Evolutionary conservation across 257 asterid genomes (phyloP), one percentile per base, ranked within the genome.

Genomic region (Nicotiana tomentosiformis): DNA sequence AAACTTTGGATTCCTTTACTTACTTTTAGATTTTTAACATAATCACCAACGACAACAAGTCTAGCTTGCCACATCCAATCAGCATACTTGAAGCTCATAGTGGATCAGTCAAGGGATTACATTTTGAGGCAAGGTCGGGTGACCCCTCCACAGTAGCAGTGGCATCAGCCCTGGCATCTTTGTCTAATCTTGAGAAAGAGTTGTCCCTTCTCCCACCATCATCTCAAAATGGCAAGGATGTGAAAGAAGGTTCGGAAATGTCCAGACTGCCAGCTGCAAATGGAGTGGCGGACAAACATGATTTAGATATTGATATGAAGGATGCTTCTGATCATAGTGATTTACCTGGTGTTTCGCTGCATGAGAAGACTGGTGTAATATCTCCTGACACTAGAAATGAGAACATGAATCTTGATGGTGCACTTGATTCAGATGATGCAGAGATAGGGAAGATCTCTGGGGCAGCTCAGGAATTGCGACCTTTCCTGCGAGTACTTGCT

Each of bases 91-190:
- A 95, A 86, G 90, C 93, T 87, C 92, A 92, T 84, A 84, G 83
- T 87, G 97, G 89, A 86, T 84, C 97, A 81, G 81, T 93, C 67
- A 86, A 92, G 81, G 95, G 92, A 84, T 72, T 92, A 82, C 96
- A 89, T 77, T 81, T 86, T 77, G 97, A 93, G 90, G 90, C 92
- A 85, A 90, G 94, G 88, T 83, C 97, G 70, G 91, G 91, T 49
- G 97, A 92, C 84, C 91, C 94, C 74, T 90, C 97, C 78, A 87
- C 97, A 84, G 92, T 91, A 80, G 86, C 97, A 20, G 93, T 93
- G 84, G 96, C 97, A 18, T 91, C 98, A 49, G 82, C 97, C 32
- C 83, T 93, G 53, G 96, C 95, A 83, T 91, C 99, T 82, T 81
- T 92, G 70, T 91, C 98, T 37, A 86, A 87, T 88, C 88, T 89